These are phyloP conservation scores for Lavandula angustifolia DNA, from an alignment of 257 asterid genomes.

Conservation along the genomic window DNA sequence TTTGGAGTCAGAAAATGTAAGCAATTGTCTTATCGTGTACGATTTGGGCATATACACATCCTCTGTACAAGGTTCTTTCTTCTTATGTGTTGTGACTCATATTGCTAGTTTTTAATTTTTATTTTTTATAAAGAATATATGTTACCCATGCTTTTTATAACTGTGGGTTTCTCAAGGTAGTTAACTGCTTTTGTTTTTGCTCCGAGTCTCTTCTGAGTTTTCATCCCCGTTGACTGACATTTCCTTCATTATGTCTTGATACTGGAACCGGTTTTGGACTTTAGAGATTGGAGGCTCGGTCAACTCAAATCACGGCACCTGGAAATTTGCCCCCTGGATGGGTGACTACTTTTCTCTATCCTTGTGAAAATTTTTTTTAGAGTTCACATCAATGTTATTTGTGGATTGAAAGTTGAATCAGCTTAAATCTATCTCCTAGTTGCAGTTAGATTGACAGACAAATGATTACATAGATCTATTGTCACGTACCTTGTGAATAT, in stretches of 20 bases:
- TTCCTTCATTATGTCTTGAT: conserved; percentile 16
- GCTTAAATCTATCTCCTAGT: conserved; percentile 20
- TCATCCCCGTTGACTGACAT: background rate
- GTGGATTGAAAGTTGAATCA: background rate
- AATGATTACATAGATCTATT: conserved; percentile 16
- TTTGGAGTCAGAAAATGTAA: conserved; percentile 45
- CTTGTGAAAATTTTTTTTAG: conserved; percentile 9
- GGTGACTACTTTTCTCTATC: conserved; percentile 58
- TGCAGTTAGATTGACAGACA: conserved; percentile 2
- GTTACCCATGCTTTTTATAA: background rate
- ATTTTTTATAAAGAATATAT: conserved; percentile 5
- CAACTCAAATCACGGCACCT: conserved; percentile 43
- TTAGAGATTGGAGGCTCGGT: conserved; percentile 56
- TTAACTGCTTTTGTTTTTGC: background rate
- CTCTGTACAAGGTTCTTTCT: conserved; percentile 14
- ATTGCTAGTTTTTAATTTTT: background rate
- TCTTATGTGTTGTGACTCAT: conserved; percentile 5
- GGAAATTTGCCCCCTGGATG: conserved; percentile 81
- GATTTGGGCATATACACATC: conserved; percentile 23
- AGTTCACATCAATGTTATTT: background rate
- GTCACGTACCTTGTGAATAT: conserved; percentile 10
- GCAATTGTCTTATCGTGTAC: conserved; percentile 30
- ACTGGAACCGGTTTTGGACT: conserved; percentile 33
- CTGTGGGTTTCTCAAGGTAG: conserved; percentile 9
- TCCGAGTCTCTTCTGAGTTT: background rate